Conservation (phyloP, 169 alveolate species). For the Besnoitia besnoiti region DNA sequence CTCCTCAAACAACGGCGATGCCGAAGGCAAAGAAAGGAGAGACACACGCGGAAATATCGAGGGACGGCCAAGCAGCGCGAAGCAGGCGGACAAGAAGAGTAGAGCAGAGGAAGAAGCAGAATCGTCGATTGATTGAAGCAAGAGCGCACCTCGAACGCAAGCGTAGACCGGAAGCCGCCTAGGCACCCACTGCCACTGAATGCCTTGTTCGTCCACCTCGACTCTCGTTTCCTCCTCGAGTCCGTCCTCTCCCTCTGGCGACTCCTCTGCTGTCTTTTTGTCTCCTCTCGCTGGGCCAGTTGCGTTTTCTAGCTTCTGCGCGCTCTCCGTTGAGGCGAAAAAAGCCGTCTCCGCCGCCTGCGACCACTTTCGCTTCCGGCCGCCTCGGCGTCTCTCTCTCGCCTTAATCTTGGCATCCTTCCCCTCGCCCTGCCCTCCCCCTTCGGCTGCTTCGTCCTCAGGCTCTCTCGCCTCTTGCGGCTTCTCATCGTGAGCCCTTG, state of each 20-base stretch:
- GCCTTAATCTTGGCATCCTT: background rate
- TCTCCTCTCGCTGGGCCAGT: background rate
- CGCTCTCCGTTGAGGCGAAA: background rate
- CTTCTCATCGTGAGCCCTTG: no score
- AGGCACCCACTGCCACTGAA: background rate
- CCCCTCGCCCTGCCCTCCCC: background rate
- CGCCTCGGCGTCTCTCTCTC: background rate
- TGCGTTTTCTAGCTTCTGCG: background rate
- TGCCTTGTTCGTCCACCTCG: background rate
- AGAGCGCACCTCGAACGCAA: background rate
- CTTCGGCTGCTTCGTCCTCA: background rate
- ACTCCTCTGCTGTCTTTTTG: background rate
- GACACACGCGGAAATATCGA: no score
- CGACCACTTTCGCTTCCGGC: background rate
- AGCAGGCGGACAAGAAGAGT: background rate
- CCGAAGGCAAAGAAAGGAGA: no score
- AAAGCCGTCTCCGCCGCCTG: background rate
- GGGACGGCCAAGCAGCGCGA: no score
- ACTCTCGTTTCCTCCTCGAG: background rate
- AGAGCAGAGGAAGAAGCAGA: background rate
- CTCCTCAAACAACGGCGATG: no score
- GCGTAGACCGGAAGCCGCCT: slow-evolving; percentile 5
- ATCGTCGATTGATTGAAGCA: no score
- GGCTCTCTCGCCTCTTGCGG: no score
- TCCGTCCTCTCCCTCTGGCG: background rate